Percentiles rank a stretch among this genome's conserved stretches.
Evolutionary conservation across 805 yeast genomes (phyloP).

Genomic region (Saccharomycopsis schoenii): DNA sequence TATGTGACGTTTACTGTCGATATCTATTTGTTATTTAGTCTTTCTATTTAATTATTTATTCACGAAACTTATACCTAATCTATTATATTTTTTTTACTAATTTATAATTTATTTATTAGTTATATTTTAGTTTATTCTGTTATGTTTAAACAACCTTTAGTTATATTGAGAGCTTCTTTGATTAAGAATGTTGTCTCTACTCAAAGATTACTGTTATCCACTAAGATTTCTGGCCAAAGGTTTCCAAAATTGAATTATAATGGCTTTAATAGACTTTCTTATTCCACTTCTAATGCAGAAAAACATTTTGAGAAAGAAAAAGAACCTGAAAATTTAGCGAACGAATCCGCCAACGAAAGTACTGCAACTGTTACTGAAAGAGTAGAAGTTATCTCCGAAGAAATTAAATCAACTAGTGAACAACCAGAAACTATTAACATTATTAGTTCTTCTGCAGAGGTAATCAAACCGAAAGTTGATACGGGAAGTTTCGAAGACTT

Average conservation of each 20-base stretch:
- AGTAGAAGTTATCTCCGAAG: neutral
- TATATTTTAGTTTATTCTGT: neutral
- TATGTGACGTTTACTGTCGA: too few species aligned
- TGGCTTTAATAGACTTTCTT: neutral
- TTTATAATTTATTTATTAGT: neutral
- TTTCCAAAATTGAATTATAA: neutral
- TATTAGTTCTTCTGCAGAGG: neutral
- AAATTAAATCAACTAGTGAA: neutral
- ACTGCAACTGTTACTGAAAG: too few species aligned
- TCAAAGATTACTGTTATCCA: neutral
- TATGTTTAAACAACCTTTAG: neutral
- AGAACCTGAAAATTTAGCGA: neutral
- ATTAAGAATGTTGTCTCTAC: neutral
- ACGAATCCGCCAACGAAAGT: too few species aligned
- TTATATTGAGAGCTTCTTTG: neutral
- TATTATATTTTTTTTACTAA: neutral
- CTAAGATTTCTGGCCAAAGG: neutral
- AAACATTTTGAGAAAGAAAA: neutral
- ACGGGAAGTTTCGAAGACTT: neutral
- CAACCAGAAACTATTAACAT: neutral
- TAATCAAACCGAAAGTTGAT: neutral
- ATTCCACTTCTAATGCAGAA: neutral
- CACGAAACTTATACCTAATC: neutral
- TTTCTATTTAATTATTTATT: neutral
- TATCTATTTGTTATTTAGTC: neutral